These are phyloP conservation scores for Cyberlindnera euphorbiae DNA, from an alignment of 805 yeast genomes.

Conservation along the genomic window DNA sequence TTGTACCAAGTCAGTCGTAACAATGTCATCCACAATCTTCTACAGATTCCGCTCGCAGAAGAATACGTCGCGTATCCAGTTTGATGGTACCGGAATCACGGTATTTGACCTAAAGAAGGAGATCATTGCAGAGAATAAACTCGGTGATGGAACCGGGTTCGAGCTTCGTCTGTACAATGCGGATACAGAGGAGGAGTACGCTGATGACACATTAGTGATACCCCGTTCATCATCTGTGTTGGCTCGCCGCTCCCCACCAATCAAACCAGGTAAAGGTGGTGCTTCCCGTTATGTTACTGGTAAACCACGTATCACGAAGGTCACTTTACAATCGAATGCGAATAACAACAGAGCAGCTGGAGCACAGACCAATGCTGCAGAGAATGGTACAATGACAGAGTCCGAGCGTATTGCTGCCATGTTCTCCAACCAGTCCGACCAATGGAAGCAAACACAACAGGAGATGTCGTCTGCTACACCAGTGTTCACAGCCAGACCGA, in stretches of 20 bases:
- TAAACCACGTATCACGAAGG: constrained; percentile 49
- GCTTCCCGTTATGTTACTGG: constrained; percentile 72
- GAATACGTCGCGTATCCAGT: constrained; percentile 69
- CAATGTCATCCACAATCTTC: constrained; percentile 84
- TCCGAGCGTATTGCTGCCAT: constrained; percentile 85
- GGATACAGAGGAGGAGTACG: constrained; percentile 69
- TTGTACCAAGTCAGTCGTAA: too few relatives aligned
- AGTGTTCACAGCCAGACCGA: constrained; percentile 47
- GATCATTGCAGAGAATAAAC: constrained; percentile 71
- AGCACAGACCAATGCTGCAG: constrained; percentile 2
- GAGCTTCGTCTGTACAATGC: constrained; percentile 69
- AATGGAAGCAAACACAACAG: constrained; percentile 93
- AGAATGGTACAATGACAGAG: constrained; percentile 42
- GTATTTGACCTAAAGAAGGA: constrained; percentile 93
- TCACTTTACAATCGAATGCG: constrained; percentile 15
- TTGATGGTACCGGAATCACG: constrained; percentile 95
- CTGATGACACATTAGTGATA: constrained; percentile 85
- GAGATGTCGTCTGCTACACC: constrained; percentile 83
- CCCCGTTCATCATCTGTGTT: constrained; percentile 84
- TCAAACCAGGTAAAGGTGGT: constrained; percentile 39
- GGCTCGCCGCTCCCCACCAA: constrained; percentile 75
- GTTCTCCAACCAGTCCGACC: constrained; percentile 91
- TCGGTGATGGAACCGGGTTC: constrained; percentile 82
- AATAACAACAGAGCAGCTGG: constrained; percentile 10
- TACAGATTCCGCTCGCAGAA: constrained; percentile 83